Evolutionary conservation across 2,329 filamentous ascomycete species (phyloP).

Genomic region (Coniochaeta sp.): DNA sequence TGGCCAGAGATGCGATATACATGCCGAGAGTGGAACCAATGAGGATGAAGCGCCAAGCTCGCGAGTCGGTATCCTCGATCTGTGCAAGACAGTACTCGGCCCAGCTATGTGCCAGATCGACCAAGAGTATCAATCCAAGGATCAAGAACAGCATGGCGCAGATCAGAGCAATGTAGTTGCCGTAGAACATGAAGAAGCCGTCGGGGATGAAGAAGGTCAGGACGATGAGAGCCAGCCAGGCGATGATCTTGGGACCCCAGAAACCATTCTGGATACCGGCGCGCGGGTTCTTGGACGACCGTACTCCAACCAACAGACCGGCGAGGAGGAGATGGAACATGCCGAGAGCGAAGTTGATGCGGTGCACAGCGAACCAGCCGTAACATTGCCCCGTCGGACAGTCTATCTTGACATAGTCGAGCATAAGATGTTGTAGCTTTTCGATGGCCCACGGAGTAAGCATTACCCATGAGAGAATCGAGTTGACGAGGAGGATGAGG

Average conservation of each 20-base stretch:
- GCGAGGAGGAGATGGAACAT: conserved; percentile 88
- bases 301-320: conserved; percentile 77
- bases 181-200: conserved; percentile 89
- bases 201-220: conserved; percentile 95
- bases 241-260: conserved; percentile 93
- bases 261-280: conserved; percentile 95
- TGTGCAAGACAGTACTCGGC: conserved; percentile 92
- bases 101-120: conserved; percentile 95
- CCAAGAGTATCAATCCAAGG: conserved; percentile 82
- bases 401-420: conserved; percentile 94
- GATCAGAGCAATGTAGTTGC: conserved; percentile 83
- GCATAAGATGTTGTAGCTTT: conserved; percentile 82
- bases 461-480: conserved; percentile 97
- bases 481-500: conserved; percentile 90
- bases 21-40: conserved; percentile 91
- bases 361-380: conserved; percentile 92
- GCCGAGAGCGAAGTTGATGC: conserved; percentile 95
- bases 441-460: conserved; percentile 98
- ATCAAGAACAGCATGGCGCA: conserved; percentile 91
- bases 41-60: conserved; percentile 75
- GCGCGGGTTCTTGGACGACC: conserved; percentile 77
- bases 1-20: conserved; percentile 83
- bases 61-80: conserved; percentile 84
- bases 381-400: conserved; percentile 88
- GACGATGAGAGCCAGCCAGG: conserved; percentile 81